These are phyloP conservation scores for Hemileia vastatrix DNA, from an alignment of 1,284 basidiomycete species.

Conservation along the genomic window DNA sequence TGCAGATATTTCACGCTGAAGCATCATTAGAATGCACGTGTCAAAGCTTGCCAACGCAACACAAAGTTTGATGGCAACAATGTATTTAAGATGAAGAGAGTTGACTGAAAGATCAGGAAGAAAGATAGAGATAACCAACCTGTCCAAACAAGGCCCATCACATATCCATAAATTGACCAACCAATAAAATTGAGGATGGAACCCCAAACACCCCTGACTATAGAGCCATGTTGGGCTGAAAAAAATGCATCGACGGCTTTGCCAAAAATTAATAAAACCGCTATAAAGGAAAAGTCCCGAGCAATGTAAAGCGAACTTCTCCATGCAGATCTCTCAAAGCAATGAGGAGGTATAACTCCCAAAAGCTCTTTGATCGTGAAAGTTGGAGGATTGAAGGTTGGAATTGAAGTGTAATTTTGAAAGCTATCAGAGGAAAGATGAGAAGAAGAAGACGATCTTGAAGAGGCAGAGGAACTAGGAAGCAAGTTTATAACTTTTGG, in stretches of 20 bases:
- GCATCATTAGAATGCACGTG: background rate
- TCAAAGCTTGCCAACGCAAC: background rate
- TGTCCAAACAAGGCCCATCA: slow-evolving; percentile 19
- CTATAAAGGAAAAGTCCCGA: slow-evolving; percentile 11
- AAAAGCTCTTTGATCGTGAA: slow-evolving; percentile 75
- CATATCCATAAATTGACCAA: slow-evolving; percentile 56
- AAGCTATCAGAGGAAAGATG: background rate
- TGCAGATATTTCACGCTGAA: too few relatives aligned
- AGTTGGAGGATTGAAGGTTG: slow-evolving; percentile 9
- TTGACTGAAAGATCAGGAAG: background rate
- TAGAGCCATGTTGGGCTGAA: slow-evolving; percentile 1
- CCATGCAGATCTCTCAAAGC: slow-evolving; percentile 81
- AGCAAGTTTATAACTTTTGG: slow-evolving; percentile 15
- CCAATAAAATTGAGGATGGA: slow-evolving; percentile 24
- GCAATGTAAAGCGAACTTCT: slow-evolving; percentile 67
- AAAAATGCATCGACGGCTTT: slow-evolving; percentile 12
- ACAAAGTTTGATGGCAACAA: background rate
- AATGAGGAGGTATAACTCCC: slow-evolving; percentile 72
- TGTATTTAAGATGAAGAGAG: background rate
- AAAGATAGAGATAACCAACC: background rate
- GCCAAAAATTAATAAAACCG: slow-evolving; percentile 3
- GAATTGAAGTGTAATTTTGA: background rate
- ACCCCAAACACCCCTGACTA: slow-evolving; percentile 4
- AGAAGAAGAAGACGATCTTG: slow-evolving; percentile 14
- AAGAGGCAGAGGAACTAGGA: slow-evolving; percentile 2